Base-by-base conservation (phyloP, 495 filamentous ascomycete species). In the Viridothelium virens region DNA sequence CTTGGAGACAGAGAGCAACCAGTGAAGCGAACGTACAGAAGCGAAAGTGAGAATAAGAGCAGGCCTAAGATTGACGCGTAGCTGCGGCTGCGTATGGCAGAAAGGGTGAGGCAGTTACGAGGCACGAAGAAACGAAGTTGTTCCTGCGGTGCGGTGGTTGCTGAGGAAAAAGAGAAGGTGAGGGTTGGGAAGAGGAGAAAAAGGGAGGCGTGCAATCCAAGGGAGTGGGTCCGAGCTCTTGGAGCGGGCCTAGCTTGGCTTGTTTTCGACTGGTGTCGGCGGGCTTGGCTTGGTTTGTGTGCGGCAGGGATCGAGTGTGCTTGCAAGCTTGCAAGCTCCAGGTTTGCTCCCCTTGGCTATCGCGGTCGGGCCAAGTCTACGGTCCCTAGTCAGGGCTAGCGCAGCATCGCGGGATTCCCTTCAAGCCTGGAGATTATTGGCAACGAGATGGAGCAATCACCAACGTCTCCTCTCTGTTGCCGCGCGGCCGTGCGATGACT, bases 161-260 rank as follows among this genome's bases (percentile, higher is more conserved):
- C 53, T 59, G 53, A 33, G 31, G 31, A 59, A 59, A 25, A 59
- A 59, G 53, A 59, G 53, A 59, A 59, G 53, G 53, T 31, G 53
- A 59, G 53, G 53, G 31, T 18, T 59, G 53, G 53, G 31, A 31
- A 14, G 14, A 59, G 53, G 31, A 36, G 53, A 59, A 36, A 59
- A 59, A 36, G 53, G 31, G 53, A 36, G 25, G 53, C 31, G 53
- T 59, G 53, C 25, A 59, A 59, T 59, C 31, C 53, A 59, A 18
- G 7, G 31, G 53, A 59, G 53, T 14, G 53, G 25, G 53, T 36
- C 53, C 53, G 53, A 59, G 53, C 53, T 59, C 53, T 31, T 34
- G 53, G 31, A 7, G 25, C 12, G 48, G 48, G 48, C 48, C 48
- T 53, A 18, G 48, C 48, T 12, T 18, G 48, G 48, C 48, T 16